Percentiles rank a stretch among this genome's conserved stretches.
These are phyloP conservation scores for Dendrocalamus latiflorus DNA, from an alignment of 202 grass and related monocot species.

Conservation along the genomic window DNA sequence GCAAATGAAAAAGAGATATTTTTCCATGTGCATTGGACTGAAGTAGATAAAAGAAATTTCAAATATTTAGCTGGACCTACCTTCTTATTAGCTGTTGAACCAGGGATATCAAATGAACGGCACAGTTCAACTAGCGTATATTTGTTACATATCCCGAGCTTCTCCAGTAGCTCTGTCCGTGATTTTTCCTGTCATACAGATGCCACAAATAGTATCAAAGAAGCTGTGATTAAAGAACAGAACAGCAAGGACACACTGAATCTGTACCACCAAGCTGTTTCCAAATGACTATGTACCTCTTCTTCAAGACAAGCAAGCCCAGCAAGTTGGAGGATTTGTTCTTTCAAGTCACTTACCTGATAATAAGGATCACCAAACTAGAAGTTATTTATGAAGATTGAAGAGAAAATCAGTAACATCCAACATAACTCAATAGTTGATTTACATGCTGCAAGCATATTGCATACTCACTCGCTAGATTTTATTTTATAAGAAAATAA, in stretches of 20 bases:
- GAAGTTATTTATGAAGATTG: constrained; percentile 10
- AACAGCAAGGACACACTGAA: background rate
- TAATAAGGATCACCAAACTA: background rate
- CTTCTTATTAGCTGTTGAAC: constrained; percentile 54
- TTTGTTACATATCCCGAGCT: constrained; percentile 25
- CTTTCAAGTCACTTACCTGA: constrained; percentile 37
- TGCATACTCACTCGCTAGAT: background rate
- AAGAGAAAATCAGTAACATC: background rate
- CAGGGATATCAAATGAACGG: constrained; percentile 36
- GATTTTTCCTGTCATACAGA: constrained; percentile 30
- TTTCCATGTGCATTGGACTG: background rate
- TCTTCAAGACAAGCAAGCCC: constrained; percentile 20
- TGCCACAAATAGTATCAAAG: constrained; percentile 9
- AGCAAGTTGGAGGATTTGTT: constrained; percentile 34
- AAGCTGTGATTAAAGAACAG: background rate
- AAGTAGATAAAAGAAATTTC: background rate
- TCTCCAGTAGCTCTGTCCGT: constrained; percentile 29
- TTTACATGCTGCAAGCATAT: background rate
- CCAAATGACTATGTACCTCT: constrained; percentile 14
- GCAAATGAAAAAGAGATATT: background rate
- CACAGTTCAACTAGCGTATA: constrained; percentile 33
- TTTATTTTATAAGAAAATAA: background rate
- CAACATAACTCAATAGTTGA: background rate
- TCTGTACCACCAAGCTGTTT: background rate
- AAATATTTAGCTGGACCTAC: constrained; percentile 18